Percentiles rank a stretch among this genome's conserved stretches.
Conservation (phyloP, 441 rosid species). For the Populus hybrid region DNA sequence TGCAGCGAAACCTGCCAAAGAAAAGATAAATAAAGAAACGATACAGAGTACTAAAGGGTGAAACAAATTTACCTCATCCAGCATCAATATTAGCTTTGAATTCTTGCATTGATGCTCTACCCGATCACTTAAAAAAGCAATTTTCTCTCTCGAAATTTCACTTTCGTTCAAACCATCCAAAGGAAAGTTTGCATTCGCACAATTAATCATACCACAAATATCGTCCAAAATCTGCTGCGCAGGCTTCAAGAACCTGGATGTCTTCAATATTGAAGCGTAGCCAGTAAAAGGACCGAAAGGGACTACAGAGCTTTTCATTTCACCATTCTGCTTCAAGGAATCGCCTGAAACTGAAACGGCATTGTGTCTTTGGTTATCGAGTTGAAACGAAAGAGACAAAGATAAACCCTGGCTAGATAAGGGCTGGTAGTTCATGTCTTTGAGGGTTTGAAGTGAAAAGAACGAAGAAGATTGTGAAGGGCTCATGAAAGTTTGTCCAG, state of each 20-base stretch:
- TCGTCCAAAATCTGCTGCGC: constrained; percentile 41
- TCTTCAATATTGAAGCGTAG: constrained; percentile 37
- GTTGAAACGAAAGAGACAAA: constrained; percentile 22
- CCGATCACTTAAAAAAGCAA: constrained; percentile 14
- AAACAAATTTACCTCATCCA: constrained; percentile 37
- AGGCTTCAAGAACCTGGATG: constrained; percentile 48
- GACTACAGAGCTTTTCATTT: constrained; percentile 24
- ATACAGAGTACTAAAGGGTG: no score
- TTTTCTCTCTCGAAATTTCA: constrained; percentile 18
- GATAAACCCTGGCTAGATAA: constrained; percentile 14
- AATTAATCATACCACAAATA: constrained; percentile 17
- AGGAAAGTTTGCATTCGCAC: constrained; percentile 6
- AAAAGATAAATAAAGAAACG: background rate
- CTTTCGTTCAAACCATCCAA: constrained; percentile 10
- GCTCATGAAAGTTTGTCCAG: background rate
- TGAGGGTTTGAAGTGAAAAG: constrained; percentile 5
- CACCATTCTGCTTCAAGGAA: constrained; percentile 16
- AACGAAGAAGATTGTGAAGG: constrained; percentile 1
- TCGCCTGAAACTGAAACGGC: constrained; percentile 17
- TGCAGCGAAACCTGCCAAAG: constrained; percentile 2
- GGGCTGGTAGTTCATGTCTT: background rate
- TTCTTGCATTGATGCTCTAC: constrained; percentile 30
- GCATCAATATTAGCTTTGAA: constrained; percentile 34
- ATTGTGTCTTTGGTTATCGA: constrained; percentile 6
- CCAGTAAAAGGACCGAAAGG: constrained; percentile 53